Evolutionary conservation across 2,329 filamentous ascomycete genomes (phyloP).

Genomic region (Fusarium beomiforme): DNA sequence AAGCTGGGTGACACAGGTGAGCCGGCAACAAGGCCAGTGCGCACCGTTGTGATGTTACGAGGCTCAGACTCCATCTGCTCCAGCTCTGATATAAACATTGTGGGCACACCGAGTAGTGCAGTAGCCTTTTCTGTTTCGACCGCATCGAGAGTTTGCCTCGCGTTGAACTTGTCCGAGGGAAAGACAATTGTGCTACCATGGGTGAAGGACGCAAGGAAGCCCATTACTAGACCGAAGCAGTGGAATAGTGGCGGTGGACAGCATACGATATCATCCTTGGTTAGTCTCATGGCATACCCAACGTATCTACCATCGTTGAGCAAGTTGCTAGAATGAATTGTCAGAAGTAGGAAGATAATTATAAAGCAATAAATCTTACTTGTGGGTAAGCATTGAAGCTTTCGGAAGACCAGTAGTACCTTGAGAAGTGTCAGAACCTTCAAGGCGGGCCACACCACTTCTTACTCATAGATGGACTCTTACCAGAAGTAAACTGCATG

Average conservation of each 20-base stretch:
- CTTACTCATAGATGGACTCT: rapidly evolving
- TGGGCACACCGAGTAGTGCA: neutral
- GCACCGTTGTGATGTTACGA: neutral
- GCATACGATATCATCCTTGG: neutral
- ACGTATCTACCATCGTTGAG: neutral
- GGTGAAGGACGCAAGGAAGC: neutral
- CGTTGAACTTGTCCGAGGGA: neutral
- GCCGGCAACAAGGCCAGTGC: neutral
- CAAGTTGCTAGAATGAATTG: neutral
- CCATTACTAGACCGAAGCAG: neutral
- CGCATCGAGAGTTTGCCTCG: neutral
- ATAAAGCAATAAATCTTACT: rapidly evolving
- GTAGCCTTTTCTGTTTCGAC: neutral
- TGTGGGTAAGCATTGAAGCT: neutral
- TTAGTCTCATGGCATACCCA: neutral
- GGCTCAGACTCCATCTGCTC: neutral
- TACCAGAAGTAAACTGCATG: neutral
- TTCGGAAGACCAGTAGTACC: neutral
- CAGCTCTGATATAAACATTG: neutral
- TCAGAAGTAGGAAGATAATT: rapidly evolving
- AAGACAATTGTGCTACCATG: neutral
- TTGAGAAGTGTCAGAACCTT: neutral
- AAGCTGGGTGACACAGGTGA: neutral
- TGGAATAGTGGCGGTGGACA: neutral
- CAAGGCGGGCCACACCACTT: neutral